phyloP scores from a whole-genome alignment of 352 stramenopile species.

The Chrysophaeum taylorii region DNA sequence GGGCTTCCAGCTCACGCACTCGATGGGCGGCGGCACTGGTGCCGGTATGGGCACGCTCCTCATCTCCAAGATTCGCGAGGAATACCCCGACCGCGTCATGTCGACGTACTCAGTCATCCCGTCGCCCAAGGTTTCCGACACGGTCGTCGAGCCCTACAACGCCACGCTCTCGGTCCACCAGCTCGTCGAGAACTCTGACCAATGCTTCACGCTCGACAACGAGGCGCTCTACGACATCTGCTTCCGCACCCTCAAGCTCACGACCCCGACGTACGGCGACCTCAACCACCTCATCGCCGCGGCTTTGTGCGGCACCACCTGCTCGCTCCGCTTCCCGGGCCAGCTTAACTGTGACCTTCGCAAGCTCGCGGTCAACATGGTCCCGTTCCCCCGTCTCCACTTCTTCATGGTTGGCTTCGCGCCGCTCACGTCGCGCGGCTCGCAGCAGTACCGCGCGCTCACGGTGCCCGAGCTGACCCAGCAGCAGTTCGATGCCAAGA shows the following conservation, averaged over 20 bases:
- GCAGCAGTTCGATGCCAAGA: slow-evolving; percentile 98
- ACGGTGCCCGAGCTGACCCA: slow-evolving; percentile 95
- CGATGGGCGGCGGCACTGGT: slow-evolving; percentile 94
- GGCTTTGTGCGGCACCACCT: slow-evolving; percentile 96
- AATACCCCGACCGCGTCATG: slow-evolving; percentile 98
- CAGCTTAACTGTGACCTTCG: slow-evolving; percentile 97
- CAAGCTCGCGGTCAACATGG: slow-evolving; percentile 96
- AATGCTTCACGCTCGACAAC: slow-evolving; percentile 99
- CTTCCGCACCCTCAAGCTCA: slow-evolving; percentile 97
- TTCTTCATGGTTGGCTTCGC: slow-evolving; percentile 99
- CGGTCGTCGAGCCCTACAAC: slow-evolving; percentile 99
- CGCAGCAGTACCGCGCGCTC: slow-evolving; percentile 92
- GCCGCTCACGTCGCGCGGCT: slow-evolving; percentile 84
- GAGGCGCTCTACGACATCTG: slow-evolving; percentile 99
- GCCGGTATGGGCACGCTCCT: slow-evolving; percentile 97
- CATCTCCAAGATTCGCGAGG: slow-evolving; percentile 95
- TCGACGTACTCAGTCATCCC: slow-evolving; percentile 97
- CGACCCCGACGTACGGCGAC: slow-evolving; percentile 94
- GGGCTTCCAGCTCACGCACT: slow-evolving; percentile 99
- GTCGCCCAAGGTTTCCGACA: slow-evolving; percentile 92
- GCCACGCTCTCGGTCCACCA: slow-evolving; percentile 96
- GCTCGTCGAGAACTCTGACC: slow-evolving; percentile 98
- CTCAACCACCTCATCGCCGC: slow-evolving; percentile 97
- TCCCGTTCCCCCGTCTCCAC: slow-evolving; percentile 97
- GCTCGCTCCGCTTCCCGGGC: slow-evolving; percentile 93